A percentile compares a stretch with the other conserved stretches of the same genome.
Evolutionary conservation across 148 eudicot genomes (phyloP).

Genomic region (Amaranthus hypochondriacus): DNA sequence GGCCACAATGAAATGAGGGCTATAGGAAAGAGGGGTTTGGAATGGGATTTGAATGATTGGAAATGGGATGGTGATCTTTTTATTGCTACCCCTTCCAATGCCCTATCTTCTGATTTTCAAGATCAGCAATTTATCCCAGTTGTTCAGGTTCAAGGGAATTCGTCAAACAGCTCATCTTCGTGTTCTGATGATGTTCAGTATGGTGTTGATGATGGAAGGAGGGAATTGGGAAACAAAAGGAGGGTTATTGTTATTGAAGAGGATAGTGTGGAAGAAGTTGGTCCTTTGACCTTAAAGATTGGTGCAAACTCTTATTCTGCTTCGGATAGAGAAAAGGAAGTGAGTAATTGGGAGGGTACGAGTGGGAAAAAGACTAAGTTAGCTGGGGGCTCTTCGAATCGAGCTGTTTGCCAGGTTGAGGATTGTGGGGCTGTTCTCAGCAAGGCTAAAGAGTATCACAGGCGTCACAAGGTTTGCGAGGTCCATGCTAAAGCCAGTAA

Average conservation of each 20-base stretch:
- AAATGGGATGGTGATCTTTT: slow-evolving; percentile 84
- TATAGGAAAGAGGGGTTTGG: slow-evolving; percentile 43
- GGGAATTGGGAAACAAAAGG: slow-evolving; percentile 61
- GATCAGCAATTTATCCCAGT: slow-evolving; percentile 29
- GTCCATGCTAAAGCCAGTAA: slow-evolving; percentile 65
- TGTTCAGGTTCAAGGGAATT: slow-evolving; percentile 23
- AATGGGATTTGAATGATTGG: slow-evolving; percentile 90
- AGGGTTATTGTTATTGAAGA: slow-evolving; percentile 41
- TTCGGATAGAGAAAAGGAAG: slow-evolving; percentile 24
- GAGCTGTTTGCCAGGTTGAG: slow-evolving; percentile 75
- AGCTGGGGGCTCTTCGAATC: slow-evolving; percentile 34
- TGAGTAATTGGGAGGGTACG: slow-evolving; percentile 30
- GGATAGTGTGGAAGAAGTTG: slow-evolving; percentile 36
- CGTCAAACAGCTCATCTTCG: slow-evolving; percentile 47
- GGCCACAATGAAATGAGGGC: slow-evolving; percentile 37
- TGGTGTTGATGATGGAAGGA: slow-evolving; percentile 32
- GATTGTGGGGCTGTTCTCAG: slow-evolving; percentile 68
- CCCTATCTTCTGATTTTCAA: slow-evolving; percentile 33
- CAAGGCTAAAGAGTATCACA: slow-evolving; percentile 75
- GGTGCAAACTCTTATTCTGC: slow-evolving; percentile 43
- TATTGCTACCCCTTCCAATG: slow-evolving; percentile 45
- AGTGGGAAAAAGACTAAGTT: slow-evolving; percentile 64
- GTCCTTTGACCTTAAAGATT: slow-evolving; percentile 54
- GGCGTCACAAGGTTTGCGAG: slow-evolving; percentile 84
- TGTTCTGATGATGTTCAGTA: slow-evolving; percentile 39